These are phyloP conservation scores for Saccharomycopsis crataegensis DNA, from an alignment of 1,139 yeast species.

Conservation along the genomic window DNA sequence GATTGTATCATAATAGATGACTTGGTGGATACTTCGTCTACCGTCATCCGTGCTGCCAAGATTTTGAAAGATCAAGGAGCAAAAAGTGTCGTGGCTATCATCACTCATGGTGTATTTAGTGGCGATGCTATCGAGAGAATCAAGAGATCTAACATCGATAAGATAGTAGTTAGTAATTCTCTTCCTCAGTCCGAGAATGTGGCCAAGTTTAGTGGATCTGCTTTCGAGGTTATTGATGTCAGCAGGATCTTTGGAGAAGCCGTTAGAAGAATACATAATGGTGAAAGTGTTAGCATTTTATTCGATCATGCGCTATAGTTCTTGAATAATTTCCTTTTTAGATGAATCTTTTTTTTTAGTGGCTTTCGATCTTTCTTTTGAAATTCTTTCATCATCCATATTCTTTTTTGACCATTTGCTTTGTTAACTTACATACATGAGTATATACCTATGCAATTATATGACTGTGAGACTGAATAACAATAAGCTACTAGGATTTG, in stretches of 20 bases:
- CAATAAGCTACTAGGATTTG: no score
- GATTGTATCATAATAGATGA: constrained; percentile 89
- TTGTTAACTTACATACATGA: no score
- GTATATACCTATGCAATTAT: no score
- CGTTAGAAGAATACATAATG: constrained; percentile 90
- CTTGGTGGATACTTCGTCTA: constrained; percentile 87
- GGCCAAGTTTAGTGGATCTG: constrained; percentile 38
- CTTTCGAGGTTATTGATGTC: constrained; percentile 77
- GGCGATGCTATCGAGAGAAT: constrained; percentile 84
- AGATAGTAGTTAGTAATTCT: constrained; percentile 84
- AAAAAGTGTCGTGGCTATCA: constrained; percentile 71
- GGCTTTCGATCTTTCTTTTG: neutral
- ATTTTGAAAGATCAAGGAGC: constrained; percentile 92
- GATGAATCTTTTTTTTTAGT: neutral
- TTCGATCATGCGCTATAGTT: constrained; percentile 56
- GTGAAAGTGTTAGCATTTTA: constrained; percentile 90
- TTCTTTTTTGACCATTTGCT: no score
- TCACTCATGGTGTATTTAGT: constrained; percentile 88
- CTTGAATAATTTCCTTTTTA: neutral
- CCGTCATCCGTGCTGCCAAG: constrained; percentile 87
- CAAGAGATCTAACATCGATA: constrained; percentile 64
- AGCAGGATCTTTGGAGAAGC: constrained; percentile 89
- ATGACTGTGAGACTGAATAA: no score
- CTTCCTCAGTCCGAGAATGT: constrained; percentile 71
- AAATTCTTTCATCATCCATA: no score